A percentile compares a stretch with the other conserved stretches of the same genome.
Evolutionary conservation across 2,329 filamentous ascomycete species (phyloP).

Genomic region (Claviceps pazoutovae): DNA sequence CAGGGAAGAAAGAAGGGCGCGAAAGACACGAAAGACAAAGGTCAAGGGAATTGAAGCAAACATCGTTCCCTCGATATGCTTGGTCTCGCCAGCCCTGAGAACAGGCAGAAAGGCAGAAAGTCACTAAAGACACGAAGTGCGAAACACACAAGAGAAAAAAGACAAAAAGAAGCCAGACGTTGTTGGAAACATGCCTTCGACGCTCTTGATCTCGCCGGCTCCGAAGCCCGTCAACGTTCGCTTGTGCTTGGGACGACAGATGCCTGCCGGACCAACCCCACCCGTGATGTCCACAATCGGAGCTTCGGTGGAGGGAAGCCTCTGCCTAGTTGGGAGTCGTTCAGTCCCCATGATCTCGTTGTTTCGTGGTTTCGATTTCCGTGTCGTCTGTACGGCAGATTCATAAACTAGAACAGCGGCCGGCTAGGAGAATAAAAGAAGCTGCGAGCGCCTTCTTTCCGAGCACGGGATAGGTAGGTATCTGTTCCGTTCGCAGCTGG

Average conservation of each 20-base stretch:
- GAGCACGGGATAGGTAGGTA: background rate
- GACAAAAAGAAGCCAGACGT: too few species aligned
- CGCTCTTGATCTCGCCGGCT: slow-evolving; percentile 77
- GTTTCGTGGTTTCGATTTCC: background rate
- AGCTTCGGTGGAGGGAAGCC: slow-evolving; percentile 66
- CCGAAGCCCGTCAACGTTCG: slow-evolving; percentile 93
- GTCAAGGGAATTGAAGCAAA: too few species aligned
- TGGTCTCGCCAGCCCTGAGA: too few species aligned
- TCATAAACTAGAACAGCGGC: too few species aligned
- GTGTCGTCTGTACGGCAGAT: too few species aligned
- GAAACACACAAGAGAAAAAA: too few species aligned
- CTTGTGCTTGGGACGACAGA: slow-evolving; percentile 85
- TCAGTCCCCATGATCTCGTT: slow-evolving; percentile 19
- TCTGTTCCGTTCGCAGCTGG: background rate
- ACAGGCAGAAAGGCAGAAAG: too few species aligned
- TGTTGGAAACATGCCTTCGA: slow-evolving; percentile 48
- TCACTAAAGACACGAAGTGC: too few species aligned
- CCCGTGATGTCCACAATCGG: slow-evolving; percentile 79
- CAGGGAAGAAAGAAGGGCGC: too few species aligned
- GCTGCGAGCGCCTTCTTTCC: background rate
- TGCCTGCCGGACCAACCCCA: slow-evolving; percentile 72
- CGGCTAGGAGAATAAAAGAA: background rate
- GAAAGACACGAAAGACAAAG: too few species aligned
- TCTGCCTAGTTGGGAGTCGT: slow-evolving; percentile 47
- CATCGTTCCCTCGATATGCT: too few species aligned